Conservation (phyloP, 495 filamentous ascomycete genomes). For the Rusavskia elegans region DNA sequence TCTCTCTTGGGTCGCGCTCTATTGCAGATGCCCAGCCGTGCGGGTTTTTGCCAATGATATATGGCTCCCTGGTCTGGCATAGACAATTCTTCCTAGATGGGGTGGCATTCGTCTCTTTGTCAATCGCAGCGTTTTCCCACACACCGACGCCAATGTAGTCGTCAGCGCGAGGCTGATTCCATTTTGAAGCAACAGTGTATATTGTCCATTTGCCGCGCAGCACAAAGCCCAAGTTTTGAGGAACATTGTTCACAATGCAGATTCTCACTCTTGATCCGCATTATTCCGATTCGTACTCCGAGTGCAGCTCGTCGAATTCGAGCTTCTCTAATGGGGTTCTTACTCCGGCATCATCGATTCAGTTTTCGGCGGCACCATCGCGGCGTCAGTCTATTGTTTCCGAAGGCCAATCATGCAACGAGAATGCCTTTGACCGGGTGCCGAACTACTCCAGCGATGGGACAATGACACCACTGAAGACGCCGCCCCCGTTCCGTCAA, state of each 20-base stretch:
- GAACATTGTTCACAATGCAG: not conserved
- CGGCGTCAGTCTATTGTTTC: not conserved
- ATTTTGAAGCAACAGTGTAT: too few species aligned
- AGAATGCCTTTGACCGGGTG: not conserved
- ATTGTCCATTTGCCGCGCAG: too few species aligned
- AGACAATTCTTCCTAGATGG: not conserved
- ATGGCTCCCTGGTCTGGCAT: not conserved
- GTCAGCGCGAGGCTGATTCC: too few species aligned
- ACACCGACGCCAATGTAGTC: too few species aligned
- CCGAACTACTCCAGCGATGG: not conserved
- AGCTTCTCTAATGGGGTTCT: not conserved
- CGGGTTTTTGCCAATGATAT: not conserved
- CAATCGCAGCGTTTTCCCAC: not conserved
- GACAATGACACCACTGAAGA: not conserved
- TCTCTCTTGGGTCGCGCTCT: not conserved
- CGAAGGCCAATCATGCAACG: not conserved
- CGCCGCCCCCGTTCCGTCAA: not conserved
- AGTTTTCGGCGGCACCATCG: not conserved
- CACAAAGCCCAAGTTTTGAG: too few species aligned
- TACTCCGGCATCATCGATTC: not conserved
- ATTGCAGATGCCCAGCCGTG: not conserved
- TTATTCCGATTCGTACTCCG: not conserved
- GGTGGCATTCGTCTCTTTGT: not conserved
- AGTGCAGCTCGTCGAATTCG: not conserved
- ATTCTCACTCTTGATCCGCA: not conserved